These are phyloP conservation scores for Bipolaris bicolor DNA, from an alignment of 2,329 filamentous ascomycete species.

Conservation along the genomic window DNA sequence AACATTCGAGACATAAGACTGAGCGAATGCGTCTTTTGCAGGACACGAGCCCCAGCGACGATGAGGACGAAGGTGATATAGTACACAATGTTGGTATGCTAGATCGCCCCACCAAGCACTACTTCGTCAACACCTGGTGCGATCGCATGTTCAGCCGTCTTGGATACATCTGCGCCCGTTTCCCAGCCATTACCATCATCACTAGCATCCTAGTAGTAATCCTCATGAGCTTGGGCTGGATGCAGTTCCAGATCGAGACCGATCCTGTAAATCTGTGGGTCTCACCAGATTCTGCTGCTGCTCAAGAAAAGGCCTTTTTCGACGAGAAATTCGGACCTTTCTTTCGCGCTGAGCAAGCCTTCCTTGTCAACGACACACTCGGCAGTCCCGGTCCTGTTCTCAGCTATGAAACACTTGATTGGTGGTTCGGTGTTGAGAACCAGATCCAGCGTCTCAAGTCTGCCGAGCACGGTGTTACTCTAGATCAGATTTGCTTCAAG, in stretches of 20 bases:
- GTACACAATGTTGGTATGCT: constrained; percentile 77
- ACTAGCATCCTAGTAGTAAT: constrained; percentile 76
- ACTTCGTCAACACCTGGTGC: constrained; percentile 82
- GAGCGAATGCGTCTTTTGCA: constrained; percentile 87
- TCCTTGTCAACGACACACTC: constrained; percentile 86
- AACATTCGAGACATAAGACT: constrained; percentile 74
- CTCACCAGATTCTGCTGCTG: constrained; percentile 88
- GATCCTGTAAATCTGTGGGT: constrained; percentile 95
- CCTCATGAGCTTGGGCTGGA: constrained; percentile 84
- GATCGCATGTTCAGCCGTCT: constrained; percentile 81
- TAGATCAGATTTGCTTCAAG: constrained; percentile 92
- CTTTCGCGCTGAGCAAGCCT: constrained; percentile 90
- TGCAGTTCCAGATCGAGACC: constrained; percentile 85
- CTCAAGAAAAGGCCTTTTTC: constrained; percentile 92
- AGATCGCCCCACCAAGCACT: constrained; percentile 78
- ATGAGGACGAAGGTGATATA: constrained; percentile 90
- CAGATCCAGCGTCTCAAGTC: constrained; percentile 76
- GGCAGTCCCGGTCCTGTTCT: constrained; percentile 75
- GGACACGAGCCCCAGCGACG: constrained; percentile 81
- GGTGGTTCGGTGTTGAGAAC: constrained; percentile 93
- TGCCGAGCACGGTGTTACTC: constrained; percentile 67
- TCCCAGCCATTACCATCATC: constrained; percentile 82
- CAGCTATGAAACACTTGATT: constrained; percentile 83
- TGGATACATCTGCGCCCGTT: constrained; percentile 79
- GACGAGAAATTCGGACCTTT: constrained; percentile 94